Conservation (phyloP, 2,329 filamentous ascomycete genomes). For the Kalmusia sp. region DNA sequence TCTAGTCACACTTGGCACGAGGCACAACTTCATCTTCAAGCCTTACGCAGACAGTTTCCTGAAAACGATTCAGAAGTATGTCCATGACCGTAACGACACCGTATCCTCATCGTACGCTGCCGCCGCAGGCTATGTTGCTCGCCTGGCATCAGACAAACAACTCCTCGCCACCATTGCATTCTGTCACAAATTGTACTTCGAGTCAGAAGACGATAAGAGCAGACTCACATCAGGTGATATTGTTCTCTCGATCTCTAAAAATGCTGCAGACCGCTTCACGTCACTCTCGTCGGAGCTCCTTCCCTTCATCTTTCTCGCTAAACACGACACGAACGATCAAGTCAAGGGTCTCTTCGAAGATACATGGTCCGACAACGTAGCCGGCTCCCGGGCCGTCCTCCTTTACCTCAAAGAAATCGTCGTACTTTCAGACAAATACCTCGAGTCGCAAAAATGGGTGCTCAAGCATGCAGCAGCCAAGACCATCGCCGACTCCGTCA, state of each 20-base stretch:
- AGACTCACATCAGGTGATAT: slow-evolving; percentile 82
- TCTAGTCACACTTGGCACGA: slow-evolving; percentile 82
- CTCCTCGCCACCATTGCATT: slow-evolving; percentile 62
- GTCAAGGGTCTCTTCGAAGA: slow-evolving; percentile 81
- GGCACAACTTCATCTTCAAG: slow-evolving; percentile 76
- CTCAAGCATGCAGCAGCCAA: slow-evolving; percentile 89
- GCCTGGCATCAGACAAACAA: slow-evolving; percentile 65
- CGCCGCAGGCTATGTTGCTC: slow-evolving; percentile 83
- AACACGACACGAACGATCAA: slow-evolving; percentile 83
- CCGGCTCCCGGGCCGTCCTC: slow-evolving; percentile 79
- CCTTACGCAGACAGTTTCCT: slow-evolving; percentile 79
- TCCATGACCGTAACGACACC: slow-evolving; percentile 91
- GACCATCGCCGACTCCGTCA: slow-evolving; percentile 76
- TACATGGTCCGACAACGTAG: slow-evolving; percentile 91
- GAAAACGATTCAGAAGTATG: slow-evolving; percentile 77
- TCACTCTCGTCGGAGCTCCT: slow-evolving; percentile 76
- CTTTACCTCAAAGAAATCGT: slow-evolving; percentile 87
- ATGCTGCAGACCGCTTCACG: slow-evolving; percentile 87
- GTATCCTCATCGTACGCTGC: slow-evolving; percentile 89
- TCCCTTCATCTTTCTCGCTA: slow-evolving; percentile 86
- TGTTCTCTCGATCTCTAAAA: slow-evolving; percentile 81
- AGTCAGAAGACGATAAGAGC: slow-evolving; percentile 76
- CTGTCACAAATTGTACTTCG: slow-evolving; percentile 76
- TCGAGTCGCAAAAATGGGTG: slow-evolving; percentile 85
- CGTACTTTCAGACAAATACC: slow-evolving; percentile 67